A percentile compares a stretch with the other conserved stretches of the same genome.
Evolutionary conservation across 2,329 filamentous ascomycete genomes (phyloP).

Genomic region (Blastomyces emzantsi): DNA sequence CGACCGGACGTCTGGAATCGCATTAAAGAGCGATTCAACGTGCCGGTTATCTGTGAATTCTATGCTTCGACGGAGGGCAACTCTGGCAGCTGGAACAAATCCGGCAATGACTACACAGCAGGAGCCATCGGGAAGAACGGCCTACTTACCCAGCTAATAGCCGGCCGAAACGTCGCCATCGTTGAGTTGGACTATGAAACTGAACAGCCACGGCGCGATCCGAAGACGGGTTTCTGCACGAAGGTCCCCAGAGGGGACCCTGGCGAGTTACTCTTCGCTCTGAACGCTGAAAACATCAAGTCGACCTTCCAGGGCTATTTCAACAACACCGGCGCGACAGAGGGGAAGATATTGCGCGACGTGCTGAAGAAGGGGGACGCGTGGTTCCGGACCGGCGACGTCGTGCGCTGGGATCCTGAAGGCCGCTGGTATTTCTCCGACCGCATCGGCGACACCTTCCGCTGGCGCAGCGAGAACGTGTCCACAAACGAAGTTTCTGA

Average conservation of each 20-base stretch:
- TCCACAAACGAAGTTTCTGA: slow-evolving; percentile 76
- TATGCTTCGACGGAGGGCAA: slow-evolving; percentile 71
- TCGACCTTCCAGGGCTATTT: slow-evolving; percentile 74
- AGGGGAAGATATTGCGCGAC: slow-evolving; percentile 63
- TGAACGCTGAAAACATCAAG: slow-evolving; percentile 56
- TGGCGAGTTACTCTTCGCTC: slow-evolving; percentile 65
- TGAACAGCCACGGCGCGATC: slow-evolving; percentile 58
- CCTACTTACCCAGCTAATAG: slow-evolving; percentile 47
- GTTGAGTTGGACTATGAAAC: slow-evolving; percentile 64
- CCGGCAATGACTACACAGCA: slow-evolving; percentile 60
- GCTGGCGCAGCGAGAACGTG: slow-evolving; percentile 68
- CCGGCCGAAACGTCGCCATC: slow-evolving; percentile 46
- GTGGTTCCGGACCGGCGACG: slow-evolving; percentile 78
- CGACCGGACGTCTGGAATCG: slow-evolving; percentile 76
- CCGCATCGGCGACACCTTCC: slow-evolving; percentile 46
- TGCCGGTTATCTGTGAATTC: slow-evolving; percentile 67
- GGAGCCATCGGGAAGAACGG: slow-evolving; percentile 73
- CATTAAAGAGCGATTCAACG: slow-evolving; percentile 72
- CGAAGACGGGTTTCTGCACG: slow-evolving; percentile 59
- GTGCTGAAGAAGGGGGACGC: slow-evolving; percentile 68
- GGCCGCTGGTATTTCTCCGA: slow-evolving; percentile 73
- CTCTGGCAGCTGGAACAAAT: slow-evolving; percentile 61
- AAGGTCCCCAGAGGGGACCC: slow-evolving; percentile 51
- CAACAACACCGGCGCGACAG: slow-evolving; percentile 60
- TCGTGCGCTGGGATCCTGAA: slow-evolving; percentile 60